Evolutionary conservation across 2,329 filamentous ascomycete genomes (phyloP).

Genomic region (Elsinoe ampelina): DNA sequence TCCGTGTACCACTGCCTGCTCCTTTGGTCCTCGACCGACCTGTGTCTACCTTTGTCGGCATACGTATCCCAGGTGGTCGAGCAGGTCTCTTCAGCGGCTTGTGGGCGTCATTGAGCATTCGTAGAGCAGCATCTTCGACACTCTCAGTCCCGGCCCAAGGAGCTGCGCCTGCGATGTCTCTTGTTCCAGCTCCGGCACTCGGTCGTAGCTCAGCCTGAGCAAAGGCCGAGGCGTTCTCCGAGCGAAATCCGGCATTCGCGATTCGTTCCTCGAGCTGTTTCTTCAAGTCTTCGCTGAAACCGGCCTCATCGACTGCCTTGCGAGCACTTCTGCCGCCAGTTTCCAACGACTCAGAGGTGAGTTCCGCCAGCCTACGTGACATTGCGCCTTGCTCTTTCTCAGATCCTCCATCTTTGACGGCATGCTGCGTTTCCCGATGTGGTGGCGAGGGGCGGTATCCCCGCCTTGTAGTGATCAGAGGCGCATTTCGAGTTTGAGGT

Average conservation of each 20-base stretch:
- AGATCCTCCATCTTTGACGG: conserved; percentile 17
- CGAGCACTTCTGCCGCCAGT: conserved; percentile 45
- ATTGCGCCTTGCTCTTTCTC: conserved; percentile 44
- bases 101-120: conserved; percentile 62
- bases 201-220: conserved; percentile 46
- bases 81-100: conserved; percentile 42
- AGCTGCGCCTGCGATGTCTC: conserved; percentile 55
- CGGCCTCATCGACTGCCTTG: conserved; percentile 51
- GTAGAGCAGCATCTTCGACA: conserved; percentile 63
- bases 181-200: conserved; percentile 58
- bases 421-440: conserved; percentile 17
- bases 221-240: conserved; percentile 44
- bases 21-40: conserved; percentile 27
- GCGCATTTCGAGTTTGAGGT: conserved; percentile 10
- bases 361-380: conserved; percentile 47
- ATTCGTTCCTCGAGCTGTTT: conserved; percentile 50
- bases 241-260: conserved; percentile 45
- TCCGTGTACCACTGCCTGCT: conserved; percentile 37
- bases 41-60: conserved; percentile 36
- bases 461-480: conserved; percentile 2
- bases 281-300: conserved; percentile 54
- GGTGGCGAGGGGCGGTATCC: conserved; percentile 16
- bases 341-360: conserved; percentile 52
- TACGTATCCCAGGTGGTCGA: conserved; percentile 32
- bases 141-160: conserved; percentile 74